Conservation (phyloP, 2,329 filamentous ascomycete genomes). For the Rhynchosporium agropyri region DNA sequence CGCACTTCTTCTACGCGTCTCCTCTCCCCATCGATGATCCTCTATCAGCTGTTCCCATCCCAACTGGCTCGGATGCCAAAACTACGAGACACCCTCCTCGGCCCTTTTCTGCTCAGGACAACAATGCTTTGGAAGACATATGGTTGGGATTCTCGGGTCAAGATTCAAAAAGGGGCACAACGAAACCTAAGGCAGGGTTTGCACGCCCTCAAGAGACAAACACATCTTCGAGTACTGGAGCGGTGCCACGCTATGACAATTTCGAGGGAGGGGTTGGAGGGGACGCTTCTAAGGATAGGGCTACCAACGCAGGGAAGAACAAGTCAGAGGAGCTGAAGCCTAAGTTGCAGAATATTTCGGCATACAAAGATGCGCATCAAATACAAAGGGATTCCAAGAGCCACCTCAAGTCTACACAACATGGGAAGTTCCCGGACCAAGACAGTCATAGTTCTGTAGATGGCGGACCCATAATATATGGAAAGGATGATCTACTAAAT, state of each 20-base stretch:
- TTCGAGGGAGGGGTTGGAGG: conserved; percentile 16
- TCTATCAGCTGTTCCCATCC: conserved; percentile 65
- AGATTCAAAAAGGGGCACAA: conserved; percentile 52
- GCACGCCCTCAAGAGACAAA: not conserved
- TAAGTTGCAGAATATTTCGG: not conserved
- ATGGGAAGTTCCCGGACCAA: conserved; percentile 8
- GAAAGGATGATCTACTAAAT: not conserved
- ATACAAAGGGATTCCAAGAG: not conserved
- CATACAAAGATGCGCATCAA: not conserved
- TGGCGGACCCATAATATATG: not conserved
- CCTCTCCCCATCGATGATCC: conserved; percentile 84
- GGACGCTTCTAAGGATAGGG: conserved; percentile 15
- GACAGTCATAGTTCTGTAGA: not conserved
- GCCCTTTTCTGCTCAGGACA: conserved; percentile 79
- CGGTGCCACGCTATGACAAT: conserved; percentile 5
- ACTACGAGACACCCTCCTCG: conserved; percentile 64
- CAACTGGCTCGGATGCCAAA: conserved; percentile 53
- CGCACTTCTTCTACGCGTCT: conserved; percentile 86
- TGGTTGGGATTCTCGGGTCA: conserved; percentile 66
- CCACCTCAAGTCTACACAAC: conserved; percentile 11
- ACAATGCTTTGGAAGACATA: conserved; percentile 74
- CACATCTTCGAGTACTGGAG: conserved; percentile 29
- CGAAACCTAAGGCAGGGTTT: conserved; percentile 33
- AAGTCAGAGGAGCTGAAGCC: conserved; percentile 1
- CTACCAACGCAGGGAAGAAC: not conserved